These are phyloP conservation scores for Craterostigma plantagineum DNA, from an alignment of 257 asterid species.

Conservation along the genomic window DNA sequence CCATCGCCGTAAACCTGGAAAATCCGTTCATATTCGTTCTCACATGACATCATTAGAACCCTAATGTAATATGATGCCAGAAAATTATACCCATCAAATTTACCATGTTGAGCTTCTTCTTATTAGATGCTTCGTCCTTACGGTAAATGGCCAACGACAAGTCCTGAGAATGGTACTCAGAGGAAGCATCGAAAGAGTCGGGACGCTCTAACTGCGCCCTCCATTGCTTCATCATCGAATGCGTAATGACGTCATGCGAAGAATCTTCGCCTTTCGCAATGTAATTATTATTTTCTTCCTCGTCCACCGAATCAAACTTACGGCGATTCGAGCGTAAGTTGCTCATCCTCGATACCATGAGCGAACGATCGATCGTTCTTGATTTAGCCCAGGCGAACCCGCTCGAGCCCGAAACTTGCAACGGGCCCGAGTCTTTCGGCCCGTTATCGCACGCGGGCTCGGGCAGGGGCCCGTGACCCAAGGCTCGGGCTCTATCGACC, in stretches of 20 bases:
- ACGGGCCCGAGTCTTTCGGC: slow-evolving; percentile 48
- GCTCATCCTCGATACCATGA: too few relatives aligned
- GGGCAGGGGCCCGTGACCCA: too few relatives aligned
- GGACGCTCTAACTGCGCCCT: slow-evolving; percentile 60
- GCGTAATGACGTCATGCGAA: neutral
- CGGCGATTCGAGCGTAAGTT: slow-evolving; percentile 37
- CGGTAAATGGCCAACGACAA: slow-evolving; percentile 48
- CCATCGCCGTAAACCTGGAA: slow-evolving; percentile 49
- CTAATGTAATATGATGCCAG: neutral
- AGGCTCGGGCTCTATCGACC: slow-evolving; percentile 13
- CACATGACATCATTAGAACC: slow-evolving; percentile 4
- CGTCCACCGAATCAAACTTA: slow-evolving; percentile 29
- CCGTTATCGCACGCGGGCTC: too few relatives aligned
- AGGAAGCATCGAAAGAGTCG: slow-evolving; percentile 56
- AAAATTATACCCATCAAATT: neutral
- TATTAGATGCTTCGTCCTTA: slow-evolving; percentile 47
- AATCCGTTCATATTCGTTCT: slow-evolving; percentile 11
- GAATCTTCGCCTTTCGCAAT: too few relatives aligned
- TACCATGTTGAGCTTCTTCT: slow-evolving; percentile 54
- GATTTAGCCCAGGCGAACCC: slow-evolving; percentile 95
- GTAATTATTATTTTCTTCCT: slow-evolving; percentile 29
- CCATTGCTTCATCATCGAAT: slow-evolving; percentile 46
- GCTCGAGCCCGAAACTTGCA: slow-evolving; percentile 82
- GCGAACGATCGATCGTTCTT: slow-evolving; percentile 34
- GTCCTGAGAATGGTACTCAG: slow-evolving; percentile 88